A percentile compares a stretch with the other conserved stretches of the same genome.
These are phyloP conservation scores for Cutaneotrichosporon sp. DNA, from an alignment of 1,284 basidiomycete species.

Conservation along the genomic window DNA sequence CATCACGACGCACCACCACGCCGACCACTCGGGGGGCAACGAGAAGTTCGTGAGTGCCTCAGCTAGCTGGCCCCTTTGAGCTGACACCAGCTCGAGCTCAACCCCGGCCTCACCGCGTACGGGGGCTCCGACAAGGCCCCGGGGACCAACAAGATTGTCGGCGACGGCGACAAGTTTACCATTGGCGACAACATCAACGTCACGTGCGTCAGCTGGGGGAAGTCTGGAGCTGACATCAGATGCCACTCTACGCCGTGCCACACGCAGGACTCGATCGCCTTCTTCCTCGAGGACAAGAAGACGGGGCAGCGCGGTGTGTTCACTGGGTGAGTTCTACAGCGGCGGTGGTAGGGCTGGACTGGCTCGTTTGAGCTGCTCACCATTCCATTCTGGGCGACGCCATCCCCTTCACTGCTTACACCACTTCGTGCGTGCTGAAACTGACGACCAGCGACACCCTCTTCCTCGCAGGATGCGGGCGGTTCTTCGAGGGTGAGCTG, in stretches of 20 bases:
- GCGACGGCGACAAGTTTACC: constrained; percentile 73
- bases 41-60: constrained; percentile 60
- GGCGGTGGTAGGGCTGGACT: too few species aligned
- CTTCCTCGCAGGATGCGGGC: constrained; percentile 91
- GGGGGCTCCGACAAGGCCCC: constrained; percentile 76
- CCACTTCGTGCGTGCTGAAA: constrained; percentile 15
- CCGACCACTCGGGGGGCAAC: constrained; percentile 88
- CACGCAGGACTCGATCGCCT: constrained; percentile 95
- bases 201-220: constrained; percentile 57
- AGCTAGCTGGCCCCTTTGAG: too few species aligned
- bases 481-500: constrained; percentile 76
- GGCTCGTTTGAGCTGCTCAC: too few species aligned
- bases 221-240: constrained; percentile 53
- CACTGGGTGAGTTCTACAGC: constrained; percentile 73
- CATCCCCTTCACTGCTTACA: too few species aligned
- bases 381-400: too few species aligned
- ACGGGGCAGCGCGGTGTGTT: constrained; percentile 74
- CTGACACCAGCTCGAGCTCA: constrained; percentile 35
- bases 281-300: constrained; percentile 68
- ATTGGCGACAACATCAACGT: constrained; percentile 71
- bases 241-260: constrained; percentile 92
- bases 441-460: constrained; percentile 82
- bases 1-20: constrained; percentile 86
- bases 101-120: constrained; percentile 71
- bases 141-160: constrained; percentile 70